These are phyloP conservation scores for Aphanocladium album DNA, from an alignment of 2,329 filamentous ascomycete genomes.

Conservation along the genomic window DNA sequence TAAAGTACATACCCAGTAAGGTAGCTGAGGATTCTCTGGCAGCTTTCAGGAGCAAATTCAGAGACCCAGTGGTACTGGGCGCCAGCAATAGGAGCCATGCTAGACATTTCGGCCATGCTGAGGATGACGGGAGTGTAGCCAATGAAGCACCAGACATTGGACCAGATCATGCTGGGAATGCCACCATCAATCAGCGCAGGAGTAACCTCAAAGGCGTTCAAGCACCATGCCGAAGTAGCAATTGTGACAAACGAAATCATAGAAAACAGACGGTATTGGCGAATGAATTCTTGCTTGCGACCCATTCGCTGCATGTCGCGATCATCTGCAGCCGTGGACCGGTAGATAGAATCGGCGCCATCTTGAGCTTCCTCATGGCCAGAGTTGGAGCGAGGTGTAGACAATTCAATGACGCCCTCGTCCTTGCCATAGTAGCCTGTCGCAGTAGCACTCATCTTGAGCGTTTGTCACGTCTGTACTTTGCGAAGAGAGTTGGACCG, in stretches of 20 bases:
- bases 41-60: constrained; percentile 14
- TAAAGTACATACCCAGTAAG: constrained; percentile 1
- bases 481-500: background rate
- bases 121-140: constrained; percentile 12
- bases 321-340: background rate
- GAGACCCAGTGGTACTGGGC: constrained; percentile 21
- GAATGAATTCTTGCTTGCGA: constrained; percentile 10
- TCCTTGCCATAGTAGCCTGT: background rate
- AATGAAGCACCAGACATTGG: constrained; percentile 8
- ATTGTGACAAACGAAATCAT: constrained; percentile 12
- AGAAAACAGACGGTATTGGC: constrained; percentile 11
- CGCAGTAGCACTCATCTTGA: background rate
- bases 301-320: constrained; percentile 12
- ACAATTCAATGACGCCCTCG: background rate
- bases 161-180: constrained; percentile 10
- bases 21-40: constrained; percentile 11
- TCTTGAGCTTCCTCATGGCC: background rate
- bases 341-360: background rate
- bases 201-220: constrained; percentile 4
- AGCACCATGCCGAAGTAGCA: constrained; percentile 8
- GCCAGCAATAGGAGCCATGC: constrained; percentile 19
- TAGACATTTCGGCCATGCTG: constrained; percentile 19
- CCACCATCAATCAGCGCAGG: constrained; percentile 13
- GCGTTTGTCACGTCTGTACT: background rate
- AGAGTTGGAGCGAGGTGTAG: background rate